Base-by-base conservation (phyloP, 345 rosid species). In the Adansonia digitata region DNA sequence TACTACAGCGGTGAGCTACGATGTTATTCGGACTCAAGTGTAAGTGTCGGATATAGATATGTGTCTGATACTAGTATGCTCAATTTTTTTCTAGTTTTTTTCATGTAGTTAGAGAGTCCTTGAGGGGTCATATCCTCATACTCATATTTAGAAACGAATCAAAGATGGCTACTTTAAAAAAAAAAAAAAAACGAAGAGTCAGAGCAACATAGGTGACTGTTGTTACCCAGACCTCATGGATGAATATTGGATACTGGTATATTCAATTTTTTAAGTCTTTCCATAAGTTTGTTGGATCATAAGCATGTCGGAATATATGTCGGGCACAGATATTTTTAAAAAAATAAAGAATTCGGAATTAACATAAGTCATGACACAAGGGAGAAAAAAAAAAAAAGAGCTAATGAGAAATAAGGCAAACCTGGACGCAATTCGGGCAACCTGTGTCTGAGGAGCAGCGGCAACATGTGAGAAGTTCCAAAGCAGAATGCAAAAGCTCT, bases 341-440 rank as follows among this genome's bases (percentile, higher is more conserved):
- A 24, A 56, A 26, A 56, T 26, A 8, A 24, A 26, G 34, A 56
- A 7, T 56, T 7, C 1, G 34, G 35, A 29, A 35, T 15, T 26
- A 57, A 57, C 9, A 27, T 26, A 57, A 20, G 43, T 43, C 34
- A 40, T 29, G 18, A 66, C 8, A 43, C 52, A 9, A 2, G 14
- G 6, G 5, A 48, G 14, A 13, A 37, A 39, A 63, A n/a, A 9
- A 26, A 45, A 8, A 0, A 40, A 22, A 2, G 12, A 42, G 43
- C 5, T 26, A 27, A 22, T 42, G 29, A 65, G 15, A 10, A 56
- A 20, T 43, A 57, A 60, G 15, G 29, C 82, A 31, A 57, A 91
- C 97, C 86, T 94, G 98, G 81, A 89, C 83, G 57, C 98, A 94
- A 75, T 84, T 87, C 12, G 97, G 98, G 76, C 98, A 94, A 71